Base-by-base conservation (phyloP, 345 rosid species). In the Acer yangbiense region DNA sequence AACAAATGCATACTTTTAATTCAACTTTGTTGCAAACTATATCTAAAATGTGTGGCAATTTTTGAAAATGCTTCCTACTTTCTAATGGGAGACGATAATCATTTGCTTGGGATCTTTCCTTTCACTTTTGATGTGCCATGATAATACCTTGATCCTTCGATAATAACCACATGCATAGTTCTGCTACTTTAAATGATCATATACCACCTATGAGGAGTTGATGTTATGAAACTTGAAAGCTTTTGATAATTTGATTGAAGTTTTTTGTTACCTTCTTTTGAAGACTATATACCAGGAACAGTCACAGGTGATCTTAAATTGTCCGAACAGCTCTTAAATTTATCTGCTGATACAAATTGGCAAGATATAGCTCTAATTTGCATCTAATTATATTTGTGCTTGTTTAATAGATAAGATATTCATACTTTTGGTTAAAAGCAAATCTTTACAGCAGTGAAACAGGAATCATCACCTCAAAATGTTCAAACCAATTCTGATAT, bases 401-500 rank as follows among this genome's bases (percentile, higher is more conserved):
- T 50, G 39, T 44, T 61, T 29, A 14, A 77, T 67, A 64, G 18
- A 35, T 8, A 14, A 71, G 69, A 52, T 57, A 32, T 23, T 12
- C 50, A n/a, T 65, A 25, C 12, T 18, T 2, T 44, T 35, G 32
- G 50, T 57, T 39, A 35, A 4, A 71, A 52, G 71, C 74, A 71
- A 61, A 72, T 57, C 27, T 46, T 10, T 73, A 41, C 68, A 77
- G 84, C 65, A 27, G 27, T 63, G 35, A 76, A 65, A 27, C 13
- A 5, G 25, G 83, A 62, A 69, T n/a, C 76, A 43, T 65, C 83
- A 25, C 72, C 73, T 65, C 61, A 66, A 29, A 62, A 12, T 32
- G 74, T 65, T 54, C 65, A 5, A 39, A 48, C 61, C 9, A 68
- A 44, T 68, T 32, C 70, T 61, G 50, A 57, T 20, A 32, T 21